Evolutionary conservation across 176 grass and related monocot genomes (phyloP), one percentile per base, ranked within the genome.

Genomic region (Aegilops umbellulata): DNA sequence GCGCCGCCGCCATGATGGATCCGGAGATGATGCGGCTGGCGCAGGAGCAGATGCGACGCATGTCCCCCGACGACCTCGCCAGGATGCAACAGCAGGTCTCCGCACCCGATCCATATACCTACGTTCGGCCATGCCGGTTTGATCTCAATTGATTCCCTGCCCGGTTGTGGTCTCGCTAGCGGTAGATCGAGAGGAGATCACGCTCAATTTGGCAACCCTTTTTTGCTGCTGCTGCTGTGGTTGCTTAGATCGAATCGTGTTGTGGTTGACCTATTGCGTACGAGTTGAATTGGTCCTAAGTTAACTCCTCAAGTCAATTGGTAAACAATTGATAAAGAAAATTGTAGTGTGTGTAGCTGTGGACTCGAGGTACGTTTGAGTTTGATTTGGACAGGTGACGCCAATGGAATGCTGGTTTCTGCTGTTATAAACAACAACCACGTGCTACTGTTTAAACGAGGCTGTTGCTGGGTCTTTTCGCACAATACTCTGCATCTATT

Each of bases 41-140:
- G 46, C 97, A 99, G 88, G 97, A 99, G 97, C 97, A 99, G 94
- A 96, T 99, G 94, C 60, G 90, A 82, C 88, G 88, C 75, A 96
- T 99, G 88, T 84, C 93, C 19, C 94, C 97, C 10, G 94, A 93
- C 36, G 97, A 99, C 75, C 35, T 99, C 30, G 88, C 97, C 73
- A 80, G 76, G 90, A 99, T 99, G 84, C 97, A 99, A 73, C 97
- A 96, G 80, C 97, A 99, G 94, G 97, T 94, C 39, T 47, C 71
- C 23, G 14, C 71, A 10, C 23, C 34, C 36, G 35, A 27, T 82
- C 65, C 53, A 20, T 30, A 4, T 20, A 25, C 4, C 7, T 60
- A 16, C 27, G 27, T 31, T n/a, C 1, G 5, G 4, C 29, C 15
- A 41, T 12, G 6, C 66, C 64, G 44, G 66, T 74, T 77, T 29